A percentile compares a stretch with the other conserved stretches of the same genome.
phyloP scores from a whole-genome alignment of 257 asterid species.

The Capsicum pubescens region DNA sequence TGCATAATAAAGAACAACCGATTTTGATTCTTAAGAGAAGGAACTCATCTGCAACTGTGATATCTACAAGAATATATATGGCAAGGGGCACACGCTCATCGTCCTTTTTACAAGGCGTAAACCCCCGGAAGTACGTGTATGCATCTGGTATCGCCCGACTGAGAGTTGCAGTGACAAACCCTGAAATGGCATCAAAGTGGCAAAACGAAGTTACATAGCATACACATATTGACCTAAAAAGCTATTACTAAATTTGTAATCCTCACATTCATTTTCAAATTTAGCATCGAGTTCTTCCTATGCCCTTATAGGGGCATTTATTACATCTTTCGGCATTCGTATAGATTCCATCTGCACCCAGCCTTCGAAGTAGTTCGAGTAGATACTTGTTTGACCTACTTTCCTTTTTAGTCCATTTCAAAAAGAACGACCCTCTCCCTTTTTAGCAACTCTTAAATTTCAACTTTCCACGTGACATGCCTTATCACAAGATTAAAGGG shows the following conservation, averaged over 20 bases:
- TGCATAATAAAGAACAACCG: conserved; percentile 46
- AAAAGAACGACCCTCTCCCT: no score
- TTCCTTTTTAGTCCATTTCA: no score
- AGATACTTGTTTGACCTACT: not conserved
- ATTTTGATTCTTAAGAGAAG: conserved; percentile 74
- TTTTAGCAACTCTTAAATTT: no score
- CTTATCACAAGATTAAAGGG: no score
- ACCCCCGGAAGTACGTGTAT: conserved; percentile 21
- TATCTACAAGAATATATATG: conserved; percentile 66
- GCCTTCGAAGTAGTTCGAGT: conserved; percentile 8
- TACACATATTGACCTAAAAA: not conserved
- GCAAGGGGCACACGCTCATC: conserved; percentile 40
- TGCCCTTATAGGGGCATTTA: not conserved
- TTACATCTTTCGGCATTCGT: not conserved
- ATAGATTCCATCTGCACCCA: not conserved
- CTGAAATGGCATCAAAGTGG: conserved; percentile 32
- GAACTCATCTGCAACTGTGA: conserved; percentile 92
- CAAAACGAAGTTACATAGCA: conserved; percentile 18
- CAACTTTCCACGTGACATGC: no score
- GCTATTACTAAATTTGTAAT: not conserved
- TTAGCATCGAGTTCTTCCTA: not conserved
- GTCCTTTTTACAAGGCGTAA: conserved; percentile 34
- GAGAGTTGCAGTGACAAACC: conserved; percentile 22
- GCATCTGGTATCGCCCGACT: not conserved
- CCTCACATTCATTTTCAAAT: conserved; percentile 13